Percentiles rank a stretch among this genome's conserved stretches.
These are phyloP conservation scores for Eutrema heterophyllum DNA, from an alignment of 345 rosid genomes.

Conservation along the genomic window DNA sequence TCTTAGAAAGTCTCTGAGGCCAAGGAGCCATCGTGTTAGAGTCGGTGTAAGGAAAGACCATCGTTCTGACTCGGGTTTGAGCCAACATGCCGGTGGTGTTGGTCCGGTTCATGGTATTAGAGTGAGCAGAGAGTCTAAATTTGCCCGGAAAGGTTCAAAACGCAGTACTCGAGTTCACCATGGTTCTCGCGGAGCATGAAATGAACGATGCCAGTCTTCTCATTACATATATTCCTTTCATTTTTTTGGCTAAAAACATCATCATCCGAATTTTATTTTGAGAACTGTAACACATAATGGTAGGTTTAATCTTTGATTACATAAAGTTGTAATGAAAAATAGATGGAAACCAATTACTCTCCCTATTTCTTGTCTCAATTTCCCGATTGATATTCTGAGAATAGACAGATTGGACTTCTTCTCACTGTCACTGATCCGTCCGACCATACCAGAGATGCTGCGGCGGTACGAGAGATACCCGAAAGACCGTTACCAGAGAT, in stretches of 20 bases:
- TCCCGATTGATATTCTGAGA: not conserved
- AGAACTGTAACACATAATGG: not conserved
- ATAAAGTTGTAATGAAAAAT: not conserved
- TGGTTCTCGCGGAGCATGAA: slow-evolving; percentile 8
- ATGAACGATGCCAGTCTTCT: not conserved
- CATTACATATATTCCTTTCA: not conserved
- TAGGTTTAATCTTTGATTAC: not conserved
- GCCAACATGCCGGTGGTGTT: slow-evolving; percentile 12
- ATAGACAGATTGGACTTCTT: slow-evolving; percentile 13
- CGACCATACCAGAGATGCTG: slow-evolving; percentile 24
- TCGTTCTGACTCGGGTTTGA: slow-evolving; percentile 6
- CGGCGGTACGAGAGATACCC: not conserved
- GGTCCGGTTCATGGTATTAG: slow-evolving; percentile 31
- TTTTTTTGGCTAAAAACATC: too few species aligned
- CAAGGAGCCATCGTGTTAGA: slow-evolving; percentile 38
- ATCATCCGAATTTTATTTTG: too few species aligned
- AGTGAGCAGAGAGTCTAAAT: slow-evolving; percentile 40
- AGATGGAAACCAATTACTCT: not conserved
- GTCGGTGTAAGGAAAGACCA: slow-evolving; percentile 34
- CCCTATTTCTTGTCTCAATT: too few species aligned
- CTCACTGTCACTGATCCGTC: slow-evolving; percentile 12
- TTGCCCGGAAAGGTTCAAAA: slow-evolving; percentile 35
- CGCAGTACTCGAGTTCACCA: not conserved
- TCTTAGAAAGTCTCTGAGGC: slow-evolving; percentile 39
- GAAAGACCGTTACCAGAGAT: not conserved